These are phyloP conservation scores for Scenedesmus sp. DNA, from an alignment of 163 green algal genomes.

Conservation along the genomic window DNA sequence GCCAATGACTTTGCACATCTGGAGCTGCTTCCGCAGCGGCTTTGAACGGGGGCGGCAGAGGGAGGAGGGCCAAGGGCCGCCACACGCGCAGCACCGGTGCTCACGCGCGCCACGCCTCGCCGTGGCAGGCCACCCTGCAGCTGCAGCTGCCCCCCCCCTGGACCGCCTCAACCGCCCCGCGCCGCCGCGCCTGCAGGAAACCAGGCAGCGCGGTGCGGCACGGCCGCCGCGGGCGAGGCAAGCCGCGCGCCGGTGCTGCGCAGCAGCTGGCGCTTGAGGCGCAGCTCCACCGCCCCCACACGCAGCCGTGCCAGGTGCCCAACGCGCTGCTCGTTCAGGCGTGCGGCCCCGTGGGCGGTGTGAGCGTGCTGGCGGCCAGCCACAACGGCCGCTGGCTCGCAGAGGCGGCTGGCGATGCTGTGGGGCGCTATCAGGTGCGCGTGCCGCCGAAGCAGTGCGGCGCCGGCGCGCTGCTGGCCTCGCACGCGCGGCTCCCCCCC, in stretches of 20 bases:
- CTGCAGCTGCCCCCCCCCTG: not conserved
- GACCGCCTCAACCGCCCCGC: not conserved
- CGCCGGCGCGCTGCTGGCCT: not conserved
- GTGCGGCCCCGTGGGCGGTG: slow-evolving; percentile 16
- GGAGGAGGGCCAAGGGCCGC: too few species aligned
- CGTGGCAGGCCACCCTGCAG: not conserved
- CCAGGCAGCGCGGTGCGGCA: not conserved
- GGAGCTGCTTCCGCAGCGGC: slow-evolving; percentile 44
- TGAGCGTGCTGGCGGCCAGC: slow-evolving; percentile 2
- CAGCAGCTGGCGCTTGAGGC: slow-evolving; percentile 18
- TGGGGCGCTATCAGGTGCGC: slow-evolving; percentile 16
- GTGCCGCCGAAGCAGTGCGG: not conserved
- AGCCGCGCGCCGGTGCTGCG: not conserved
- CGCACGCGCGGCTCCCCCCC: too few species aligned
- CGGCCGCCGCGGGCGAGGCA: not conserved
- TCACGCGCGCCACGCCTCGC: not conserved
- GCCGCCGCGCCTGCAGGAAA: not conserved
- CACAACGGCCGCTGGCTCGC: slow-evolving; percentile 37
- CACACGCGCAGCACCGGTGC: not conserved
- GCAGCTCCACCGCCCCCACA: not conserved
- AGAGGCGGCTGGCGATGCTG: slow-evolving; percentile 9
- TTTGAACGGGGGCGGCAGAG: slow-evolving; percentile 23
- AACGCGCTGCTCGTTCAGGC: slow-evolving; percentile 19
- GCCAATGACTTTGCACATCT: too few species aligned
- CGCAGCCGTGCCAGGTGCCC: slow-evolving; percentile 24